These are phyloP conservation scores for Prunus mira DNA, from an alignment of 306 rosid species.

Conservation along the genomic window DNA sequence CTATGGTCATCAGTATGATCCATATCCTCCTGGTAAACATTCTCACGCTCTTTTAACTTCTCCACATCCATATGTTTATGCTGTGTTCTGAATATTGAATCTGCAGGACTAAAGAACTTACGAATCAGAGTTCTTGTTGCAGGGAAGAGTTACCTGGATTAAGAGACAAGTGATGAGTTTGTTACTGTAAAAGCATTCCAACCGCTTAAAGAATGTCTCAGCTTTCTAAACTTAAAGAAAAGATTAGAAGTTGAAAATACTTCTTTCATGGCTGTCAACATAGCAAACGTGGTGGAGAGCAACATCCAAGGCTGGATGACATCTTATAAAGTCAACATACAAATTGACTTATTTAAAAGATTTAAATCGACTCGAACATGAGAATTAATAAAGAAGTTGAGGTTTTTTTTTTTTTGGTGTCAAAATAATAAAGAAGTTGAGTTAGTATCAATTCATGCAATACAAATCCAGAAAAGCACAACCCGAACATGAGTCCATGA, in stretches of 20 bases:
- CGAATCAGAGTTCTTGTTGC: background rate
- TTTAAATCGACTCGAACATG: too few species aligned
- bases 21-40: background rate
- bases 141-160: background rate
- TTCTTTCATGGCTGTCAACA: too few species aligned
- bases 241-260: background rate
- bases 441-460: too few species aligned
- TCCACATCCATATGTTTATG: background rate
- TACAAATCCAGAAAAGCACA: too few species aligned
- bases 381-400: too few species aligned
- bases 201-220: background rate
- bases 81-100: background rate
- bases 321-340: too few species aligned
- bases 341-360: too few species aligned
- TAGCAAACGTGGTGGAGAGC: background rate
- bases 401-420: too few species aligned
- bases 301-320: background rate
- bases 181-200: background rate
- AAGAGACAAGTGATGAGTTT: background rate
- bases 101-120: background rate
- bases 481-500: too few species aligned
- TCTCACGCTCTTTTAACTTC: background rate
- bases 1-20: background rate
- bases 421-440: too few species aligned
- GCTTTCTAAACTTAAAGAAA: background rate